These are phyloP conservation scores for Hanseniaspora clermontiae DNA, from an alignment of 805 yeast species.

Conservation along the genomic window DNA sequence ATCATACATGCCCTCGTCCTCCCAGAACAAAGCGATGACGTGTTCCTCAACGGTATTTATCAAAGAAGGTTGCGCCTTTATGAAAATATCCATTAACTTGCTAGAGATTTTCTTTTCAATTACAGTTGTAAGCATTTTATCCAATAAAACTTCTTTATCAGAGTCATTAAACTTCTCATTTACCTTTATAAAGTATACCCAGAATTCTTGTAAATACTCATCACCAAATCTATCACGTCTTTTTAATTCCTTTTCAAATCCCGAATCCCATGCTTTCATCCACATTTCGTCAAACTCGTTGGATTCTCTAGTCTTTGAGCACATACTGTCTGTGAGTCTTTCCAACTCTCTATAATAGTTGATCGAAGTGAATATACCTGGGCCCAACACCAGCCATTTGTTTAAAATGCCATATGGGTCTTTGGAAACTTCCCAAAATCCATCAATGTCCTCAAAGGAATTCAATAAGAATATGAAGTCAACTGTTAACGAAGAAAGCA, in stretches of 20 bases:
- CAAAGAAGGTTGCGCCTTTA: neutral
- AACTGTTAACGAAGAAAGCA: slow-evolving; percentile 31
- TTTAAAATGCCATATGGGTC: slow-evolving; percentile 34
- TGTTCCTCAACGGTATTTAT: neutral
- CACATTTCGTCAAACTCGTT: slow-evolving; percentile 16
- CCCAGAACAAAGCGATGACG: neutral
- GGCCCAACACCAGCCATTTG: slow-evolving; percentile 40
- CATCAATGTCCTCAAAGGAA: slow-evolving; percentile 34
- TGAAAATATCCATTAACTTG: neutral
- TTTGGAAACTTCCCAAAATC: slow-evolving; percentile 46
- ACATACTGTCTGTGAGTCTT: slow-evolving; percentile 14
- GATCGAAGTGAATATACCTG: slow-evolving; percentile 38
- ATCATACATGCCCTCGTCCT: neutral
- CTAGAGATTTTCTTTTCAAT: neutral
- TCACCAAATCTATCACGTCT: slow-evolving; percentile 22
- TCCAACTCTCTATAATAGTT: slow-evolving; percentile 32
- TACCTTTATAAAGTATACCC: slow-evolving; percentile 25
- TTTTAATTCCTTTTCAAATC: slow-evolving; percentile 22
- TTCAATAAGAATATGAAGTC: slow-evolving; percentile 39
- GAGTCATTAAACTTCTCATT: slow-evolving; percentile 20
- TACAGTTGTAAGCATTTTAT: neutral
- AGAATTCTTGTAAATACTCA: slow-evolving; percentile 24
- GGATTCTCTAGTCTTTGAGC: slow-evolving; percentile 14
- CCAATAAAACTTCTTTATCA: neutral
- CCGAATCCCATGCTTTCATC: slow-evolving; percentile 24